Evolutionary conservation across 2,329 filamentous ascomycete species (phyloP), one percentile per base, ranked within the genome.

Genomic region (Penicillium concentricum): DNA sequence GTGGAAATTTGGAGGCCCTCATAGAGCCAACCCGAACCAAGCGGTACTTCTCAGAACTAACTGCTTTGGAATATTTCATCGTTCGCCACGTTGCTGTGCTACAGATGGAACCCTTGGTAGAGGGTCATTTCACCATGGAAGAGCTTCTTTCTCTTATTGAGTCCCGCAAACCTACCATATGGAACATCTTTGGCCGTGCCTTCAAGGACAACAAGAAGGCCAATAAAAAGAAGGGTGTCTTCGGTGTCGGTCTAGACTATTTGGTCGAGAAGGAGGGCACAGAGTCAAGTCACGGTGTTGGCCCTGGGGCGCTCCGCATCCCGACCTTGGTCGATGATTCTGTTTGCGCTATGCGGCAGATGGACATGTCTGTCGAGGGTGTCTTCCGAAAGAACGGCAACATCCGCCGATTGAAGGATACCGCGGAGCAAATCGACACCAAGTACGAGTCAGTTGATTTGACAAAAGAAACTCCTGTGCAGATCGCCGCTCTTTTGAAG

Each of bases 351-450:
- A 96, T 99, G 91, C 87, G 92, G 67, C 94, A 93, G 75, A 97
- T 99, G 91, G 94, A 99, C 74, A 92, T 99, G 79, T 97, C 93
- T 2, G 91, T 99, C 1, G 94, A 99, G 75, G 94, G 94, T 67
- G 92, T 99, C 22, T 99, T 99, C 84, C 87, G 94, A 66, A 99
- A 99, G 82, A 99, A 97, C 69, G 94, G 94, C 67, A 99, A 97
- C 74, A 97, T 99, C 78, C 93, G 94, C 74, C 90, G 92, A 65
- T 82, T 97, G 43, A 91, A 90, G 65, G 92, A 96, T 60, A 81
- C 95, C 7, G 88, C 91, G 38, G 91, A 95, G 54, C 82, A 87
- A 66, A 92, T 99, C 62, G 94, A 99, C 73, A 85, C 85, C 43
- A 93, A 91, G 41, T 90, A 89, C 58, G 91, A 95, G 63, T 85